Evolutionary conservation across 116 monocot species (phyloP).

Genomic region (Thalassia testudinum): DNA sequence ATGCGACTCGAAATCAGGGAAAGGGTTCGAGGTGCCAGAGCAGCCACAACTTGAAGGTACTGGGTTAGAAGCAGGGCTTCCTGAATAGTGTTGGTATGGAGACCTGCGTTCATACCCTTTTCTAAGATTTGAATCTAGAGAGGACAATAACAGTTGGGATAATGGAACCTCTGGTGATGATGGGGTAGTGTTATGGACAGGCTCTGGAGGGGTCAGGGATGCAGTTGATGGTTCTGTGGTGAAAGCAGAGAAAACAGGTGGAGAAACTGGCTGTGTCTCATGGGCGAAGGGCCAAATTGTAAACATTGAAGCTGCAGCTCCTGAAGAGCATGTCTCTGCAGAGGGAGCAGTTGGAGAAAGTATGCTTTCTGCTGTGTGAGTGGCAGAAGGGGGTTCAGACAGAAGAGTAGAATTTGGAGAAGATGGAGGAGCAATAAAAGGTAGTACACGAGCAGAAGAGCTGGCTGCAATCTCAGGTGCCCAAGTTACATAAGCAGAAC

Average conservation of each 20-base stretch:
- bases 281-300: conserved; percentile 84
- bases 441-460: conserved; percentile 29
- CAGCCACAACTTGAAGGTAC: too few species aligned
- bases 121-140: conserved; percentile 25
- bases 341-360: conserved; percentile 61
- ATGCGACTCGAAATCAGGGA: too few species aligned
- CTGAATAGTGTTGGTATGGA: too few species aligned
- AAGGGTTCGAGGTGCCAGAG: too few species aligned
- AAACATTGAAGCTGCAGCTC: conserved; percentile 26
- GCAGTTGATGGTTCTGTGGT: conserved; percentile 96
- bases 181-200: conserved; percentile 71
- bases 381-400: conserved; percentile 69
- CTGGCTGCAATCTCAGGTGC: conserved; percentile 31
- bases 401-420: conserved; percentile 76
- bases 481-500: conserved; percentile 25
- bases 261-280: conserved; percentile 87
- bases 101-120: not conserved
- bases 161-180: conserved; percentile 91
- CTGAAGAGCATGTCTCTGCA: conserved; percentile 50
- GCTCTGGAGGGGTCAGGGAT: conserved; percentile 81
- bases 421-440: conserved; percentile 89
- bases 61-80: too few species aligned
- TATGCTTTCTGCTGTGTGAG: conserved; percentile 68
- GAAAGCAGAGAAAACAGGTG: conserved; percentile 88
- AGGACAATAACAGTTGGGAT: conserved; percentile 70